phyloP scores from a whole-genome alignment of 2,329 filamentous ascomycete genomes.

The Didymella arachidicola region DNA sequence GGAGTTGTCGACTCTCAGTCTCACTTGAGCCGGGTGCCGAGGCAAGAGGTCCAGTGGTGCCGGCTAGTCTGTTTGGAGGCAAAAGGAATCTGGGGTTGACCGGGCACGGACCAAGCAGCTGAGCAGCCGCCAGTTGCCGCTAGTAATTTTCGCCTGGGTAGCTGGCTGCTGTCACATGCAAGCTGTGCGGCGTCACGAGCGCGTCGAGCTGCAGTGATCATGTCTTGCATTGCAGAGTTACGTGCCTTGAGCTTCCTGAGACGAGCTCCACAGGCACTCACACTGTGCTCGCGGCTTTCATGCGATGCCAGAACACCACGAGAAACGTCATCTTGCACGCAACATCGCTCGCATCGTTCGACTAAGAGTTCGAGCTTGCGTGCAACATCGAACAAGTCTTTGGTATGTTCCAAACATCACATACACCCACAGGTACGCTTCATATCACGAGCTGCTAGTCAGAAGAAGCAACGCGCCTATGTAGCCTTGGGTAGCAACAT shows the following conservation, averaged over 20 bases:
- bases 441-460: slow-evolving; percentile 19
- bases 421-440: slow-evolving; percentile 13
- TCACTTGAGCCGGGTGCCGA: slow-evolving; percentile 33
- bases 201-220: slow-evolving; percentile 4
- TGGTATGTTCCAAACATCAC: neutral
- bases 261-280: neutral
- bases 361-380: neutral
- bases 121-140: slow-evolving; percentile 17
- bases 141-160: slow-evolving; percentile 22
- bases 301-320: neutral
- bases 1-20: slow-evolving; percentile 31
- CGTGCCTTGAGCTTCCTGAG: slow-evolving; percentile 2
- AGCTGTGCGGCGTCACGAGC: slow-evolving; percentile 12
- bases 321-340: neutral
- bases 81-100: neutral
- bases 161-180: slow-evolving; percentile 31
- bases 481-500: slow-evolving; percentile 93
- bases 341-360: slow-evolving; percentile 6
- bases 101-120: slow-evolving; percentile 15
- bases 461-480: slow-evolving; percentile 65
- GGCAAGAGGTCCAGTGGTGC: slow-evolving; percentile 31
- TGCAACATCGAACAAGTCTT: neutral
- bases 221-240: slow-evolving; percentile 14
- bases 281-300: neutral
- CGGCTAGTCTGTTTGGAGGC: slow-evolving; percentile 22